These are phyloP conservation scores for Pyrus hybrid DNA, from an alignment of 331 rosid genomes.

Conservation along the genomic window DNA sequence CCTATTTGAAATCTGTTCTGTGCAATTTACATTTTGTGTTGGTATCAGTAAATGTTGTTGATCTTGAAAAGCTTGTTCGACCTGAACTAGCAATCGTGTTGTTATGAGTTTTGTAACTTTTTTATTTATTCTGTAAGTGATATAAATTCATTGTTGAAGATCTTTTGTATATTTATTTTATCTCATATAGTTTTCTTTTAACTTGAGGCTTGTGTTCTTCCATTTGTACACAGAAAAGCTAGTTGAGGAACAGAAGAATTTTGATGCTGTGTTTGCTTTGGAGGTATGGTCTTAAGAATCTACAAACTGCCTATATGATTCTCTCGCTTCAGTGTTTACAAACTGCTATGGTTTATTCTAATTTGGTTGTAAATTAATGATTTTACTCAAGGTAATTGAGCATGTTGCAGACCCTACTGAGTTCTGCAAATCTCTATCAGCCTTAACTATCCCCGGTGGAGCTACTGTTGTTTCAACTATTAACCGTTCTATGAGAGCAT, in stretches of 20 bases:
- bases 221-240: slow-evolving; percentile 50
- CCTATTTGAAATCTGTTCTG: not conserved
- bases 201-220: not conserved
- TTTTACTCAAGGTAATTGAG: slow-evolving; percentile 61
- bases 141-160: not conserved
- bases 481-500: slow-evolving; percentile 85
- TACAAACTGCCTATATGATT: not conserved
- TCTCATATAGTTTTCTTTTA: not conserved
- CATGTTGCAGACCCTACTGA: slow-evolving; percentile 87
- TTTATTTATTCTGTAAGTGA: not conserved
- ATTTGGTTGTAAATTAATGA: slow-evolving; percentile 1
- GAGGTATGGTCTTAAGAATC: slow-evolving; percentile 47
- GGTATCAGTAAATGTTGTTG: not conserved
- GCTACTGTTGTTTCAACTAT: slow-evolving; percentile 83
- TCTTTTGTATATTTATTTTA: not conserved
- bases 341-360: slow-evolving; percentile 10
- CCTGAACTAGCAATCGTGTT: not conserved
- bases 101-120: not conserved
- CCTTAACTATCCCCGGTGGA: slow-evolving; percentile 60
- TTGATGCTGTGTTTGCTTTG: slow-evolving; percentile 72
- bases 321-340: not conserved
- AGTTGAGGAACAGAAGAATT: slow-evolving; percentile 67
- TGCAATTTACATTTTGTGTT: not conserved
- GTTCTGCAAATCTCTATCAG: slow-evolving; percentile 81
- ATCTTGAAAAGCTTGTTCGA: not conserved